These are phyloP conservation scores for Xerocomus potaroensis DNA, from an alignment of 768 basidiomycete species.

Conservation along the genomic window DNA sequence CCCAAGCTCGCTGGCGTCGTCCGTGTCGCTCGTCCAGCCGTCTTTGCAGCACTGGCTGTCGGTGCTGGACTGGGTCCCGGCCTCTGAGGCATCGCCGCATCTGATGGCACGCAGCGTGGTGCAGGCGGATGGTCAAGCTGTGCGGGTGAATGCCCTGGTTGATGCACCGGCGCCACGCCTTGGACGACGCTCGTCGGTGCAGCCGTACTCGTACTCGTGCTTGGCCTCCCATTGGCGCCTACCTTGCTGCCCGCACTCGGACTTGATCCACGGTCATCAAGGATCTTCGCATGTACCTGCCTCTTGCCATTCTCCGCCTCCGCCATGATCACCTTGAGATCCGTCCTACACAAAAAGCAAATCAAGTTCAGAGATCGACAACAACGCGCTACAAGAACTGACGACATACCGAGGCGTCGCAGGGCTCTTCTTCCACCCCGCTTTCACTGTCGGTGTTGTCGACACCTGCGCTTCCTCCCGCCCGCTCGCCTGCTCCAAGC, in stretches of 20 bases:
- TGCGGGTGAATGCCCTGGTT: background rate
- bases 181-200: background rate
- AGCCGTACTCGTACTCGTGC: background rate
- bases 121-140: constrained; percentile 3
- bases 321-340: constrained; percentile 85
- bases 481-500: constrained; percentile 7
- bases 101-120: constrained; percentile 9
- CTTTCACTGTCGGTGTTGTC: constrained; percentile 7
- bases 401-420: constrained; percentile 44
- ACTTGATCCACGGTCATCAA: constrained; percentile 2
- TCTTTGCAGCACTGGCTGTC: background rate
- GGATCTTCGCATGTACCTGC: background rate
- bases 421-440: constrained; percentile 45
- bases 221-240: background rate
- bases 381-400: background rate
- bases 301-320: constrained; percentile 50
- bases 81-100: constrained; percentile 7
- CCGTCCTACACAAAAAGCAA: constrained; percentile 58
- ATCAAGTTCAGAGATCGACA: no score
- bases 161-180: background rate
- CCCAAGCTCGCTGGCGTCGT: constrained; percentile 21
- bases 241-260: no score
- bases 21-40: constrained; percentile 15
- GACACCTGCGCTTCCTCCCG: background rate
- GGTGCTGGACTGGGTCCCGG: background rate